A percentile compares a stretch with the other conserved stretches of the same genome.
Evolutionary conservation across 2,329 filamentous ascomycete genomes (phyloP).

Genomic region (Cordyceps fumosorosea): DNA sequence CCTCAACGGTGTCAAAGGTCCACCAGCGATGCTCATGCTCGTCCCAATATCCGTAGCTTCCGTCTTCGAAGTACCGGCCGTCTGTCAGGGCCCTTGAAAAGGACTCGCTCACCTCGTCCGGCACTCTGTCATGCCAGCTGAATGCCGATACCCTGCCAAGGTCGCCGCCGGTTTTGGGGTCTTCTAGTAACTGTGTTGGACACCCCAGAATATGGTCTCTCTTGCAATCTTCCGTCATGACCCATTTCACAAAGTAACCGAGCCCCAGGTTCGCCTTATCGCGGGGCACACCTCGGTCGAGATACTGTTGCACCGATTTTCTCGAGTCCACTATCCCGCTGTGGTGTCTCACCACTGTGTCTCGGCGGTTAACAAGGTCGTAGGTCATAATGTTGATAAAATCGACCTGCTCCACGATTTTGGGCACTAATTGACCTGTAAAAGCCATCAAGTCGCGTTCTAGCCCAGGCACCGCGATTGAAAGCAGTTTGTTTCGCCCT

Average conservation of each 20-base stretch:
- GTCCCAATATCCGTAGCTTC: slow-evolving; percentile 67
- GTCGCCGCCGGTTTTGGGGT: slow-evolving; percentile 50
- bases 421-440: slow-evolving; percentile 48
- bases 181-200: slow-evolving; percentile 49
- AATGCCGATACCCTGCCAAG: slow-evolving; percentile 51
- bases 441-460: slow-evolving; percentile 62
- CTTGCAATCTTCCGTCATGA: slow-evolving; percentile 41
- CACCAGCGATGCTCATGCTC: slow-evolving; percentile 54
- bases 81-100: slow-evolving; percentile 48
- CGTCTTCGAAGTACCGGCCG: slow-evolving; percentile 50
- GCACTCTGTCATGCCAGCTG: slow-evolving; percentile 52
- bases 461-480: slow-evolving; percentile 61
- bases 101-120: slow-evolving; percentile 46
- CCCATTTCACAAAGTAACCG: slow-evolving; percentile 63
- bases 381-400: slow-evolving; percentile 66
- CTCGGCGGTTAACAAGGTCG: slow-evolving; percentile 63
- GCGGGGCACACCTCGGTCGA: slow-evolving; percentile 44
- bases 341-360: slow-evolving; percentile 58
- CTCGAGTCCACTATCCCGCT: slow-evolving; percentile 52
- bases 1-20: slow-evolving; percentile 62
- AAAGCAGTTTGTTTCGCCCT: slow-evolving; percentile 51
- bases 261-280: slow-evolving; percentile 56
- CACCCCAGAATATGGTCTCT: slow-evolving; percentile 44
- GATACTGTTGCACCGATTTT: slow-evolving; percentile 51
- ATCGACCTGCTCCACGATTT: slow-evolving; percentile 54